Percentiles rank a stretch among this genome's conserved stretches.
Evolutionary conservation across 306 rosid genomes (phyloP).

Genomic region (Casuarina equisetifolia): DNA sequence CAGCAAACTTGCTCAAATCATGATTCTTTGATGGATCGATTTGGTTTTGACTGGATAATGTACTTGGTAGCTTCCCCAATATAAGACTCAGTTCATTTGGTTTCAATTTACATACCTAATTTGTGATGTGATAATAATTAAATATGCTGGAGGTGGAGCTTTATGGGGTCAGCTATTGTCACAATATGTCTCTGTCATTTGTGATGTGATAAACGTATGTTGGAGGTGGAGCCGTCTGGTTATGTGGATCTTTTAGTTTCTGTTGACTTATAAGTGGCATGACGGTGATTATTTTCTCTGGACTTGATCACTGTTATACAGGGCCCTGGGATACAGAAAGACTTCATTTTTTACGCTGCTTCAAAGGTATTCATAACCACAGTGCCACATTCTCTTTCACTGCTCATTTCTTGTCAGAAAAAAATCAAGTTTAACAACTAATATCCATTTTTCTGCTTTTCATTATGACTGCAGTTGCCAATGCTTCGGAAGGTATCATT

Average conservation of each 20-base stretch:
- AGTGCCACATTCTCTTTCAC: background rate
- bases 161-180: background rate
- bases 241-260: background rate
- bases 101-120: background rate
- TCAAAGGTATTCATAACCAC: slow-evolving; percentile 48
- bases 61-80: background rate
- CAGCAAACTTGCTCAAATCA: background rate
- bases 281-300: background rate
- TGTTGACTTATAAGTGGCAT: background rate
- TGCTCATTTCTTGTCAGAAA: slow-evolving; percentile 5
- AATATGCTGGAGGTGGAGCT: background rate
- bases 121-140: background rate
- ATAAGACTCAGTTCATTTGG: background rate
- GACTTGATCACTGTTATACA: slow-evolving; percentile 30
- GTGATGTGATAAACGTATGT: background rate
- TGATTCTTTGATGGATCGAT: background rate
- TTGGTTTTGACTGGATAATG: background rate
- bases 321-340: slow-evolving; percentile 64
- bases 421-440: slow-evolving; percentile 20
- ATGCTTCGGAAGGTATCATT: slow-evolving; percentile 68
- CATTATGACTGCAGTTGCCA: slow-evolving; percentile 51
- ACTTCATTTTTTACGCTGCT: slow-evolving; percentile 56
- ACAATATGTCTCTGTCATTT: background rate
- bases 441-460: slow-evolving; percentile 11
- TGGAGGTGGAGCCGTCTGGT: background rate